Evolutionary conservation across 2,329 filamentous ascomycete species (phyloP).

Genomic region (Cercospora nicotianae): DNA sequence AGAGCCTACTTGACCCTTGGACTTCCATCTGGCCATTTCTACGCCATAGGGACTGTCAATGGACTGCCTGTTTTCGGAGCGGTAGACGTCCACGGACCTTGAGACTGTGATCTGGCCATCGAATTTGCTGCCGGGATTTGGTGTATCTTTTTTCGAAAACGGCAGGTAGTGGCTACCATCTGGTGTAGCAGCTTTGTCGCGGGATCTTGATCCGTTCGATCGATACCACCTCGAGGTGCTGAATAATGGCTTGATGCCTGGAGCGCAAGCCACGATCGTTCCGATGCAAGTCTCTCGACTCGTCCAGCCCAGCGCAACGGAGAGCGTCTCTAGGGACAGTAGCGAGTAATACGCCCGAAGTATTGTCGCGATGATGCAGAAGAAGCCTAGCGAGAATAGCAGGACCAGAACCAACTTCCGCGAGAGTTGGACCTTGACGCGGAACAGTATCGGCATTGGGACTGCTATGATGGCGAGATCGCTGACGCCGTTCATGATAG

Average conservation of each 20-base stretch:
- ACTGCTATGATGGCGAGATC: slow-evolving; percentile 61
- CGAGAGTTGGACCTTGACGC: slow-evolving; percentile 51
- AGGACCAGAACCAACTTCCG: slow-evolving; percentile 56
- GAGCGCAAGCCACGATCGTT: slow-evolving; percentile 56
- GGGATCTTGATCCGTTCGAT: slow-evolving; percentile 11
- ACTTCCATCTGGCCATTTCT: slow-evolving; percentile 20
- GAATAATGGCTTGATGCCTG: slow-evolving; percentile 55
- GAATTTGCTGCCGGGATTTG: slow-evolving; percentile 4
- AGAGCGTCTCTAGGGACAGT: slow-evolving; percentile 43
- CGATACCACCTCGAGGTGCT: slow-evolving; percentile 33
- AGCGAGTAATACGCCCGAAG: slow-evolving; percentile 55
- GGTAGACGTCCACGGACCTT: slow-evolving; percentile 19
- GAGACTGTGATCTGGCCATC: slow-evolving; percentile 18
- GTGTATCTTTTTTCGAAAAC: slow-evolving; percentile 13
- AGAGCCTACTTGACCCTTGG: slow-evolving; percentile 10
- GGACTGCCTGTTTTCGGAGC: neutral
- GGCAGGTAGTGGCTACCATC: neutral
- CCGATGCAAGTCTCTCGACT: slow-evolving; percentile 55
- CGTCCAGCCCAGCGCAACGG: slow-evolving; percentile 51
- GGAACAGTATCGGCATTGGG: slow-evolving; percentile 56
- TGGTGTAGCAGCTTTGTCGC: slow-evolving; percentile 14
- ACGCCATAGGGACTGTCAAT: slow-evolving; percentile 10
- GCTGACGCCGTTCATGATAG: slow-evolving; percentile 60
- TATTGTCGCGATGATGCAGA: slow-evolving; percentile 48
- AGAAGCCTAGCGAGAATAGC: slow-evolving; percentile 54